phyloP scores from a whole-genome alignment of 129 eudicot species.

The Helianthus tuberosus region DNA sequence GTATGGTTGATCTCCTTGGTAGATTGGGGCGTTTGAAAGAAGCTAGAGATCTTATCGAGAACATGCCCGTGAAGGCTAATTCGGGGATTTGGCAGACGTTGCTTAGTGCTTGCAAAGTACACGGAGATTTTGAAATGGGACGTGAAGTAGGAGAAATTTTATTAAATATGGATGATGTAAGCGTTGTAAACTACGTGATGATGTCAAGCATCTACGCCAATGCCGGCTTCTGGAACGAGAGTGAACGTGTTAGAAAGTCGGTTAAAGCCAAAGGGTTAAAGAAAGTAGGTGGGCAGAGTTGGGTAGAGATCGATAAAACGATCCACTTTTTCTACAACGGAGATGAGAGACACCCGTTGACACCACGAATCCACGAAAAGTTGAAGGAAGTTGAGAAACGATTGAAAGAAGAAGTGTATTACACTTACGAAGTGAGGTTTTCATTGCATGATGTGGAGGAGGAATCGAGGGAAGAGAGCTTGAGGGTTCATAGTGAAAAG shows the following conservation, averaged over 20 bases:
- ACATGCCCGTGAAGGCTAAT: slow-evolving; percentile 61
- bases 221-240: slow-evolving; percentile 71
- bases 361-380: slow-evolving; percentile 48
- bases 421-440: slow-evolving; percentile 55
- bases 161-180: slow-evolving; percentile 57
- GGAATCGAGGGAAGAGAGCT: slow-evolving; percentile 67
- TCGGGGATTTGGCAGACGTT: slow-evolving; percentile 78
- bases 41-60: slow-evolving; percentile 62
- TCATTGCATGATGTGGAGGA: slow-evolving; percentile 73
- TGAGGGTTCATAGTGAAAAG: slow-evolving; percentile 76
- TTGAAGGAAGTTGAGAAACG: slow-evolving; percentile 56
- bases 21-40: slow-evolving; percentile 71
- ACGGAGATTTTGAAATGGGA: slow-evolving; percentile 74
- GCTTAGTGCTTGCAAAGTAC: slow-evolving; percentile 83
- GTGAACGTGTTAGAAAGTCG: slow-evolving; percentile 56
- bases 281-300: slow-evolving; percentile 69
- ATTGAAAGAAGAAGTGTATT: slow-evolving; percentile 65
- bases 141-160: slow-evolving; percentile 67
- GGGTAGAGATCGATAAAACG: slow-evolving; percentile 67
- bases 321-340: slow-evolving; percentile 68
- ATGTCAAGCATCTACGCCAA: slow-evolving; percentile 65
- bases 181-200: slow-evolving; percentile 63
- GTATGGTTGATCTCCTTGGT: slow-evolving; percentile 89
- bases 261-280: slow-evolving; percentile 60
- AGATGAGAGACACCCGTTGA: slow-evolving; percentile 66